Percentiles rank a stretch among this genome's conserved stretches.
These are phyloP conservation scores for Hypoxylon sp. DNA, from an alignment of 2,329 filamentous ascomycete genomes.

Conservation along the genomic window DNA sequence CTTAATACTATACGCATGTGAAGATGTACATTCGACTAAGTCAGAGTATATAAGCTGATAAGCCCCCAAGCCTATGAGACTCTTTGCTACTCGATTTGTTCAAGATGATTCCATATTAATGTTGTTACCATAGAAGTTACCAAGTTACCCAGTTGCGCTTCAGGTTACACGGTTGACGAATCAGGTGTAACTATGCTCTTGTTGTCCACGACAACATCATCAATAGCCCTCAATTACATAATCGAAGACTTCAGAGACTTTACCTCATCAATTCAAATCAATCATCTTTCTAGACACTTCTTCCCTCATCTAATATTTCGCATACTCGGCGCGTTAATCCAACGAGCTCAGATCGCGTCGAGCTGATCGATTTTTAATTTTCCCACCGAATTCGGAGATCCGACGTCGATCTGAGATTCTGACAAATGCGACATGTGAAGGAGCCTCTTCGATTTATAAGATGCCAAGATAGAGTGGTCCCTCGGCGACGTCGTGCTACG, in stretches of 20 bases:
- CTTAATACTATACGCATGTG: background rate
- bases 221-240: slow-evolving; percentile 11
- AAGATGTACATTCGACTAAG: slow-evolving; percentile 1
- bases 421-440: slow-evolving; percentile 45
- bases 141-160: background rate
- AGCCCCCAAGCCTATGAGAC: background rate
- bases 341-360: slow-evolving; percentile 23
- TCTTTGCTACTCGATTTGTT: background rate
- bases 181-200: background rate
- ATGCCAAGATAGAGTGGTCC: slow-evolving; percentile 36
- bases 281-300: slow-evolving; percentile 1
- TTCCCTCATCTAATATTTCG: background rate
- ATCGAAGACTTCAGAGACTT: background rate
- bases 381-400: slow-evolving; percentile 29
- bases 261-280: background rate
- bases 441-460: slow-evolving; percentile 45
- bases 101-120: background rate
- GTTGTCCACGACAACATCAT: background rate
- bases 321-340: slow-evolving; percentile 30
- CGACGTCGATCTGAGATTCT: slow-evolving; percentile 35
- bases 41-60: background rate
- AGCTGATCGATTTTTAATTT: slow-evolving; percentile 4
- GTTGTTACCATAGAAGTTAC: background rate
- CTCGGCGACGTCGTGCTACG: slow-evolving; percentile 27
- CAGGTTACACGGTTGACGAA: background rate